Evolutionary conservation across 257 asterid species (phyloP), one percentile per base, ranked within the genome.

Genomic region (Echites panduratus): DNA sequence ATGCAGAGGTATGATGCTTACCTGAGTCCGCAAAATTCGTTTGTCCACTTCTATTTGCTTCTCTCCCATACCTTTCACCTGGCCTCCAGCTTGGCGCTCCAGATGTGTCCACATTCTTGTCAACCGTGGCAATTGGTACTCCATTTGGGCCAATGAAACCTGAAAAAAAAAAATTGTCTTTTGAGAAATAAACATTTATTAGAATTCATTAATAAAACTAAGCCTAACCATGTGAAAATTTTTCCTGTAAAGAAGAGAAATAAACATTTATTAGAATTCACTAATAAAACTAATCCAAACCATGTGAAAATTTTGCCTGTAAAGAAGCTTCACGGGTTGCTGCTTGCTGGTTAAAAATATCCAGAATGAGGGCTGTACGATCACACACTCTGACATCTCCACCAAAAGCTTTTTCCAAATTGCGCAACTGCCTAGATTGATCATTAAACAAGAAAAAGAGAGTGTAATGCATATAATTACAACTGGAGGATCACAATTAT

Each of bases 61-160:
- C 88, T 94, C 99, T 78, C 99, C 99, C 99, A 94, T 94, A 89
- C 99, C 99, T 88, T 94, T 94, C 91, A 94, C 99, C 82, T 91
- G 89, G 58, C 99, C 99, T 83, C 99, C 99, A 81, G 97, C 80
- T 85, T 91, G 99, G 54, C 99, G 95, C 87, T 94, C 99, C 78
- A 94, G 97, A 72, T 94, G 99, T 62, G 87, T 79, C 99, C 99
- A 94, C 99, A 94, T 91, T 84, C 81, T 89, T 67, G 99, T 94
- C 76, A 91, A 79, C 57, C 99, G 89, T 26, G 99, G 97, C 65
- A 94, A 82, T 64, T 91, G 99, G 84, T 94, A 94, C 75, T 91
- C 97, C 99, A 94, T 91, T 83, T 91, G 97, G 70, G 99, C 99
- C 79, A 94, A 70, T 70, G 97, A 82, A 72, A 91, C 99, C 99